Evolutionary conservation across 1,139 yeast species (phyloP).

Genomic region (Kurtzmaniella quercitrusa): DNA sequence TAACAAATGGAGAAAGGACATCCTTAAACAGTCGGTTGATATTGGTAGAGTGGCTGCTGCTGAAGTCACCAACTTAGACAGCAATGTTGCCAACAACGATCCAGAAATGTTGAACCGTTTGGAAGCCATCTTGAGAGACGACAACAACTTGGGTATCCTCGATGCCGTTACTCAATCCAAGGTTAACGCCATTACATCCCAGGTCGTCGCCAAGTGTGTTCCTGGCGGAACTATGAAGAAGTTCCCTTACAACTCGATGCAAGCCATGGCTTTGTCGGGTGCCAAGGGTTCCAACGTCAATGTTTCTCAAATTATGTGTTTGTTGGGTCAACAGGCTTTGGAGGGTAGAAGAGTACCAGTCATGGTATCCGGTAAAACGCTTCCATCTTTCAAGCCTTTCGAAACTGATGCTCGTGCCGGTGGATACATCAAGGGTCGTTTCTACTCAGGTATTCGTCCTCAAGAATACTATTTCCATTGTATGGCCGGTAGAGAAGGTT

Average conservation of each 20-base stretch:
- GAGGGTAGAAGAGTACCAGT: slow-evolving; percentile 99
- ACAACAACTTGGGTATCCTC: slow-evolving; percentile 82
- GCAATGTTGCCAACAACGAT: slow-evolving; percentile 52
- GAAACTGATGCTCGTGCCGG: slow-evolving; percentile 99
- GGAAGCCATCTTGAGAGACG: slow-evolving; percentile 94
- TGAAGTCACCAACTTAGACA: slow-evolving; percentile 84
- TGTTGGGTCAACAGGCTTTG: slow-evolving; percentile 97
- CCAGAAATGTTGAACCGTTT: slow-evolving; percentile 81
- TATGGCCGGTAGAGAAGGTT: slow-evolving; percentile 99
- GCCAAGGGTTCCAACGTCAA: slow-evolving; percentile 99
- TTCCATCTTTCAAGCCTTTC: slow-evolving; percentile 94
- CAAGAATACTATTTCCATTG: slow-evolving; percentile 99
- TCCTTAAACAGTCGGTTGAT: slow-evolving; percentile 70
- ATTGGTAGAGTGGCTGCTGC: slow-evolving; percentile 90
- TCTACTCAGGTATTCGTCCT: slow-evolving; percentile 97
- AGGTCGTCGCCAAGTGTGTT: slow-evolving; percentile 89
- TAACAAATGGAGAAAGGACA: slow-evolving; percentile 81
- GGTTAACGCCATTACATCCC: slow-evolving; percentile 86
- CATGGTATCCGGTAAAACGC: slow-evolving; percentile 96
- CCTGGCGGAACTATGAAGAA: slow-evolving; percentile 95
- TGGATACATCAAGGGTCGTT: slow-evolving; percentile 95
- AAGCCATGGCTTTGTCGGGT: slow-evolving; percentile 98
- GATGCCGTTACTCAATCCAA: slow-evolving; percentile 96
- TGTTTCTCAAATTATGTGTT: slow-evolving; percentile 98
- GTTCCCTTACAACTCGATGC: slow-evolving; percentile 97